Percentiles rank a stretch among this genome's conserved stretches.
These are phyloP conservation scores for Typha latifolia DNA, from an alignment of 176 grass and related monocot genomes.

Conservation along the genomic window DNA sequence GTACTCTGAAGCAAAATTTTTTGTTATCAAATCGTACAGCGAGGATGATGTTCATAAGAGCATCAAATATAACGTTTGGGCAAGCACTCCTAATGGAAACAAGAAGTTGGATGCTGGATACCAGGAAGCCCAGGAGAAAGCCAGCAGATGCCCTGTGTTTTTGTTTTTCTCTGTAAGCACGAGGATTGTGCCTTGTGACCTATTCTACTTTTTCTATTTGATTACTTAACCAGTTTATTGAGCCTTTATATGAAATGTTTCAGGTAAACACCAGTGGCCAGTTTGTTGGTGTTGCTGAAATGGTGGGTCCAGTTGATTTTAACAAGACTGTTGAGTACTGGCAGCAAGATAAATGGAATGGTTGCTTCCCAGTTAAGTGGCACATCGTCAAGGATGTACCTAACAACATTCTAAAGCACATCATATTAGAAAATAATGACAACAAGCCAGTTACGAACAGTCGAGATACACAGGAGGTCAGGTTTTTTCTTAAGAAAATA, in stretches of 20 bases:
- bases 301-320: slow-evolving; percentile 82
- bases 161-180: slow-evolving; percentile 92
- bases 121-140: slow-evolving; percentile 65
- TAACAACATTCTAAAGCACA: slow-evolving; percentile 86
- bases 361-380: slow-evolving; percentile 89
- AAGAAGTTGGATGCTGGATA: slow-evolving; percentile 93
- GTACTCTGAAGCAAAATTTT: slow-evolving; percentile 82
- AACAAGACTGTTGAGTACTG: slow-evolving; percentile 92
- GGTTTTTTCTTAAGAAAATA: background rate
- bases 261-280: slow-evolving; percentile 95
- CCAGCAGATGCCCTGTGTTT: slow-evolving; percentile 65
- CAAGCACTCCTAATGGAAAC: slow-evolving; percentile 95
- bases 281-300: slow-evolving; percentile 90
- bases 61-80: slow-evolving; percentile 89
- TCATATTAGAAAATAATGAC: slow-evolving; percentile 91
- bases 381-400: slow-evolving; percentile 89
- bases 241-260: slow-evolving; percentile 2
- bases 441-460: slow-evolving; percentile 95
- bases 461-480: slow-evolving; percentile 89
- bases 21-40: slow-evolving; percentile 87
- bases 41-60: slow-evolving; percentile 99
- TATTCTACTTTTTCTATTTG: background rate
- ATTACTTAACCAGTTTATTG: background rate
- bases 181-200: background rate
- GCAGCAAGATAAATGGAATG: slow-evolving; percentile 98